Evolutionary conservation across 176 grass and related monocot species (phyloP).

Genomic region (Alopecurus myosuroides): DNA sequence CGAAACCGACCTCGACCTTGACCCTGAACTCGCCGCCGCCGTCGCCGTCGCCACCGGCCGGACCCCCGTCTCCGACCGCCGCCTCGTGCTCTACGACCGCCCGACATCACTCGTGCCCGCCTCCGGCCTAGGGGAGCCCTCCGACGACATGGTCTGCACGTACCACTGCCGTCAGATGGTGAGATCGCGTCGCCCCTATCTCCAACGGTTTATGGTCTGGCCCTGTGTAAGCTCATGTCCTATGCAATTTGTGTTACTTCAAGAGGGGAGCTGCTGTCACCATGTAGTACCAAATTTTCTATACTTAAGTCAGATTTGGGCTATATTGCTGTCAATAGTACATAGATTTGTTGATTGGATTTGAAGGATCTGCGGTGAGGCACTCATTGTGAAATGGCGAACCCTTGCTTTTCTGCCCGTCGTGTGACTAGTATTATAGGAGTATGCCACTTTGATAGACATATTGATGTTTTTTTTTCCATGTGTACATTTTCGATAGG

Average conservation of each 20-base stretch:
- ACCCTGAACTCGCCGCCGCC: not conserved
- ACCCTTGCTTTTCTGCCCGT: not conserved
- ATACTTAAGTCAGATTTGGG: not conserved
- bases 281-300: not conserved
- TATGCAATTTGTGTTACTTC: not conserved
- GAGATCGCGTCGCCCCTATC: conserved; percentile 20
- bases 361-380: not conserved
- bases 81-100: conserved; percentile 64
- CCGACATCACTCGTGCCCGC: conserved; percentile 29
- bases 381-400: not conserved
- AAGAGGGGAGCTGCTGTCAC: not conserved
- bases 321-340: not conserved
- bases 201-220: not conserved
- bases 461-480: conserved; percentile 2
- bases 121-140: conserved; percentile 23
- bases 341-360: not conserved
- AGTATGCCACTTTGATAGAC: conserved; percentile 5
- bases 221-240: not conserved
- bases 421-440: not conserved
- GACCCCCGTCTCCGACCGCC: conserved; percentile 78
- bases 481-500: conserved; percentile 36
- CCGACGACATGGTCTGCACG: conserved; percentile 75
- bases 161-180: conserved; percentile 99
- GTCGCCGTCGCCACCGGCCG: conserved; percentile 2
- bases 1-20: not conserved